Conservation (phyloP, 768 basidiomycete species). For the Rhodocollybia butyracea region DNA sequence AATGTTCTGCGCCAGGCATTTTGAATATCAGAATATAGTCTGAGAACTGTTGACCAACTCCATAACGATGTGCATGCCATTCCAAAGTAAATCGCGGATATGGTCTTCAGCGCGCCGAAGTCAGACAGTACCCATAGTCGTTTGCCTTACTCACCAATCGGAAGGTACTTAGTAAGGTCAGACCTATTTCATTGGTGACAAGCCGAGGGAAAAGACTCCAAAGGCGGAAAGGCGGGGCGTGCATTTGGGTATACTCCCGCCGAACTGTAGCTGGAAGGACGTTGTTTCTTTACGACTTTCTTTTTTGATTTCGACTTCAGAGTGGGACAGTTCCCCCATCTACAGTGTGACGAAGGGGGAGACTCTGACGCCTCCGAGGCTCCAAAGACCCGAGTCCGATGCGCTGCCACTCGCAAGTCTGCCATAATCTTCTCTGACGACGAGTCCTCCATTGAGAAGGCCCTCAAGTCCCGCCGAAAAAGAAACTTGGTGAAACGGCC, state of each 20-base stretch:
- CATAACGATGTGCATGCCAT: constrained; percentile 89
- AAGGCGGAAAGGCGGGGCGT: constrained; percentile 75
- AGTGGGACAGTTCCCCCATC: constrained; percentile 36
- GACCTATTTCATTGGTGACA: constrained; percentile 86
- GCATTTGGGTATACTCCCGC: constrained; percentile 76
- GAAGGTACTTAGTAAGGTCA: constrained; percentile 72
- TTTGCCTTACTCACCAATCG: no score
- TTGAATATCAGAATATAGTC: constrained; percentile 31
- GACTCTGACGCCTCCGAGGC: constrained; percentile 33
- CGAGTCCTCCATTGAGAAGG: no score
- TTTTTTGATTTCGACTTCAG: no score
- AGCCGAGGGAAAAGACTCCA: constrained; percentile 87
- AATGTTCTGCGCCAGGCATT: constrained; percentile 58
- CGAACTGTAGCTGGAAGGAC: constrained; percentile 54
- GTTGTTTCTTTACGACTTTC: constrained; percentile 59
- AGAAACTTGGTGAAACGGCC: no score
- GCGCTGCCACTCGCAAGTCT: no score
- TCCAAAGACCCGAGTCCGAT: no score
- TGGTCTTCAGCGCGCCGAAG: constrained; percentile 87
- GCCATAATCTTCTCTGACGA: no score
- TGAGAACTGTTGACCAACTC: constrained; percentile 78
- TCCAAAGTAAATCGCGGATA: constrained; percentile 82
- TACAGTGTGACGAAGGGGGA: constrained; percentile 37
- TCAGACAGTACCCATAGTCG: constrained; percentile 96
- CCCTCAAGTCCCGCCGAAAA: no score